Evolutionary conservation across 352 stramenopile species (phyloP).

Genomic region (Chrysophaeum taylorii): DNA sequence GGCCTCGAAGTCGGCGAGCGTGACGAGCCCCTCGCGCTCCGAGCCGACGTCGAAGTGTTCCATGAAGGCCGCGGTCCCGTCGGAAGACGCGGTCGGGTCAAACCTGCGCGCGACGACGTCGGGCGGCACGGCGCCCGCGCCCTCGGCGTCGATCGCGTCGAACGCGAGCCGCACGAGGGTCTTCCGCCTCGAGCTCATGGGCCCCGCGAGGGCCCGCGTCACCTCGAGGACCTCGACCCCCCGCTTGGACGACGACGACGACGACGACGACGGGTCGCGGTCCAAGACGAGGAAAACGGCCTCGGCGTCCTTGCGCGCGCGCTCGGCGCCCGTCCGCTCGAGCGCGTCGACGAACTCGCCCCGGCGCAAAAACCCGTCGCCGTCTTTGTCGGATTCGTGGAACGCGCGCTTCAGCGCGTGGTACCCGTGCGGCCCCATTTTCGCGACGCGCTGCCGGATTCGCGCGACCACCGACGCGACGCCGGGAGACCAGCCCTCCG

Average conservation of each 20-base stretch:
- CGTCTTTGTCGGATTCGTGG: constrained; percentile 2
- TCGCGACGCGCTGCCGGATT: constrained; percentile 31
- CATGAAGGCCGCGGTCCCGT: neutral
- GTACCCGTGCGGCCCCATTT: constrained; percentile 3
- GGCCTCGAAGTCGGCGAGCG: neutral
- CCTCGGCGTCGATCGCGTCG: constrained; percentile 55
- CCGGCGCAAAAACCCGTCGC: neutral
- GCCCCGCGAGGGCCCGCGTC: constrained; percentile 51
- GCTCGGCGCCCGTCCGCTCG: constrained; percentile 31
- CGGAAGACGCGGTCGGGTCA: too few species aligned
- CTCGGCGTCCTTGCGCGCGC: constrained; percentile 18
- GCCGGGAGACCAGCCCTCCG: too few species aligned
- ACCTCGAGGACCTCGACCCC: constrained; percentile 65
- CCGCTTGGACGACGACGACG: too few species aligned
- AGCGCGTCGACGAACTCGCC: constrained; percentile 53
- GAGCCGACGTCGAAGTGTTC: constrained; percentile 10
- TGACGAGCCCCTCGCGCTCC: constrained; percentile 30
- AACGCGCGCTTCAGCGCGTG: constrained; percentile 17
- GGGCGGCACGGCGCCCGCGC: constrained; percentile 59
- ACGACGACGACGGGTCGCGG: constrained; percentile 55
- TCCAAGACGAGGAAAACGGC: constrained; percentile 69
- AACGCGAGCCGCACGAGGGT: constrained; percentile 64
- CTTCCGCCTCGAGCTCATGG: constrained; percentile 58
- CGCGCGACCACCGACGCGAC: constrained; percentile 48
- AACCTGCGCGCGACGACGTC: too few species aligned